Evolutionary conservation across 768 basidiomycete species (phyloP), one percentile per base, ranked within the genome.

Genomic region (Daedaleopsis nitida): DNA sequence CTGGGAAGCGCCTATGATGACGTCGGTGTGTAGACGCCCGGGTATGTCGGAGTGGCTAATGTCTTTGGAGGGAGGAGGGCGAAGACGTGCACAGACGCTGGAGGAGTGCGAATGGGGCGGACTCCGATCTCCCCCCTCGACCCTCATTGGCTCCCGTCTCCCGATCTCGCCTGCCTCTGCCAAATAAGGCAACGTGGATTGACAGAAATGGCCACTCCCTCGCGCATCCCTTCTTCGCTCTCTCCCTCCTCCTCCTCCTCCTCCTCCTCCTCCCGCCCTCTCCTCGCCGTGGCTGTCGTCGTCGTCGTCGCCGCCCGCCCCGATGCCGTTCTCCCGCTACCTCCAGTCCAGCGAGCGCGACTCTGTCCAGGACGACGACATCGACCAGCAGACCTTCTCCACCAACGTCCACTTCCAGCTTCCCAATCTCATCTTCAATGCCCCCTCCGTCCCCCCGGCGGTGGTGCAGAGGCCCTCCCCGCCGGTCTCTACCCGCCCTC

Each of bases 401-500:
- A 64, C 68, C 66, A 63, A 69, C 7, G 68, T 81, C 63, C 79
- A 78, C 58, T 81, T 90, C 64, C 86, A 88, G 72, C 77, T 91
- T 39, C 89, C 89, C 4, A 78, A 81, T 27, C 90, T 87, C 70
- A 81, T 91, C 74, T 76, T 83, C 66, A 81, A 80, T 4, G 77
- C 81, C 0, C 87, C 89, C 27, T 80, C 81, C 1, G 79, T 91
- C 21, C 87, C 86, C 84, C 80, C 1, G 89, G 88, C 21, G 89
- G 89, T 23, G 89, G 91, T 38, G 89, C 86, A 11, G 91, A 91
- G 72, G 84, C 88, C 14, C 69, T 91, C n/a, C 83, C 87, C 12
- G 74, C 76, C 3, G 79, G 79, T 42, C 72, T 80, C 59, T 48
- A 65, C 54, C 21, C 54, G 12, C 48, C 55, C 59, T 39, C 70